These are phyloP conservation scores for Persicaria maculosa DNA, from an alignment of 148 eudicot genomes.

Conservation along the genomic window DNA sequence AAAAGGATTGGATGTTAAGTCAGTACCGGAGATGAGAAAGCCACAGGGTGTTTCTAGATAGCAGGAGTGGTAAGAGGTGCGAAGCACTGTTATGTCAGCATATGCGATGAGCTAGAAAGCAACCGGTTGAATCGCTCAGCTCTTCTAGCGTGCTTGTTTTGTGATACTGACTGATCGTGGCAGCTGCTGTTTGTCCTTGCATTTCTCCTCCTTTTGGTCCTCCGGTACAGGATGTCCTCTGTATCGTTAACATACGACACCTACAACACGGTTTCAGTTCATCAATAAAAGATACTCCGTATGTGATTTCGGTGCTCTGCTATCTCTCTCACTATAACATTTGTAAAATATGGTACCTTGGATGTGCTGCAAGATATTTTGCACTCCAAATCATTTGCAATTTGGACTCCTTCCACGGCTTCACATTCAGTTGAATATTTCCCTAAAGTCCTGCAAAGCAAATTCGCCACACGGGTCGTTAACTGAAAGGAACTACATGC, in stretches of 20 bases:
- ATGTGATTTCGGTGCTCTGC: no score
- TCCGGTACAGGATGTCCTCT: constrained; percentile 65
- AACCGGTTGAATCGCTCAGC: neutral
- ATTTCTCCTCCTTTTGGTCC: constrained; percentile 32
- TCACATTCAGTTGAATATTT: constrained; percentile 42
- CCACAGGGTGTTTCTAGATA: neutral
- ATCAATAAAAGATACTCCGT: neutral
- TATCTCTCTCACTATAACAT: neutral
- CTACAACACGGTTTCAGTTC: constrained; percentile 26
- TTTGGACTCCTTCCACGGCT: constrained; percentile 59
- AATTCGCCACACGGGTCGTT: neutral
- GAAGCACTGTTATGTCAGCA: neutral
- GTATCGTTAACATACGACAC: constrained; percentile 81
- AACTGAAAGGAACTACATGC: neutral
- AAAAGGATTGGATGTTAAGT: neutral
- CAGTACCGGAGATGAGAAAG: neutral
- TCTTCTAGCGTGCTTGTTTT: neutral
- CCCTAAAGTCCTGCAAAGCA: constrained; percentile 58
- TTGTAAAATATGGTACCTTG: constrained; percentile 40
- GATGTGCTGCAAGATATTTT: constrained; percentile 76
- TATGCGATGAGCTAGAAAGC: neutral
- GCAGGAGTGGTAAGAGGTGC: no score
- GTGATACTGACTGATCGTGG: constrained; percentile 5
- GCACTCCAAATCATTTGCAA: constrained; percentile 83
- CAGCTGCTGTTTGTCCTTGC: neutral